Evolutionary conservation across 2,329 filamentous ascomycete genomes (phyloP).

Genomic region (Aureobasidium melanogenum): DNA sequence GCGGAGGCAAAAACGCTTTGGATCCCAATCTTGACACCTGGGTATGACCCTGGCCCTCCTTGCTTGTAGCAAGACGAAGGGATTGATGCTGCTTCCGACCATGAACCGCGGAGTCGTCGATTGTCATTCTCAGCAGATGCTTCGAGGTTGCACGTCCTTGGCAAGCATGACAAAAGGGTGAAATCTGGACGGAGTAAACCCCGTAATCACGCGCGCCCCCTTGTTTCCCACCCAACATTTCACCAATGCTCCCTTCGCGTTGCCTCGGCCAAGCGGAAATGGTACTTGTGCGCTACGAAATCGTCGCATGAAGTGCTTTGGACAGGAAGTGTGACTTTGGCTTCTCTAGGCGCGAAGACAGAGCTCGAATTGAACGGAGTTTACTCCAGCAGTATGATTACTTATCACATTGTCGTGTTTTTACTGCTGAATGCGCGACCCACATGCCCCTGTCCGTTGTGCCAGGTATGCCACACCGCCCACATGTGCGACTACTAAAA

Average conservation of each 20-base stretch:
- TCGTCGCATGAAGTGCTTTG: background rate
- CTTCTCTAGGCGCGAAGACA: background rate
- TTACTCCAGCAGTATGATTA: background rate
- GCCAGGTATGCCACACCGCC: too few relatives aligned
- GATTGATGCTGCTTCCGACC: background rate
- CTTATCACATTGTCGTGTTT: background rate
- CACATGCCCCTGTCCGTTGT: background rate
- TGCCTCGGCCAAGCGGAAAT: background rate
- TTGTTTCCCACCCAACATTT: background rate
- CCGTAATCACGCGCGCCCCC: background rate
- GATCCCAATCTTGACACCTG: background rate
- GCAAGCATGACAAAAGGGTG: background rate
- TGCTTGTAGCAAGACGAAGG: background rate
- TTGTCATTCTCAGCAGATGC: background rate
- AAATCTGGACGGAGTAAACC: background rate
- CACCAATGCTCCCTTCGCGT: background rate
- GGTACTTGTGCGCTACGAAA: too few relatives aligned
- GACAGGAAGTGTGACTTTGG: background rate
- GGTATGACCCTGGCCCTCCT: background rate
- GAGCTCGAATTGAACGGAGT: background rate
- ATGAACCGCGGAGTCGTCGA: too few relatives aligned
- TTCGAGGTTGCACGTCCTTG: background rate
- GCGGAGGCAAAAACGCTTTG: background rate
- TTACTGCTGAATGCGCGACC: background rate
- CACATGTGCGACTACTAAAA: too few relatives aligned